Evolutionary conservation across 495 filamentous ascomycete species (phyloP), one percentile per base, ranked within the genome.

Genomic region (Parathielavia hyrcaniae): DNA sequence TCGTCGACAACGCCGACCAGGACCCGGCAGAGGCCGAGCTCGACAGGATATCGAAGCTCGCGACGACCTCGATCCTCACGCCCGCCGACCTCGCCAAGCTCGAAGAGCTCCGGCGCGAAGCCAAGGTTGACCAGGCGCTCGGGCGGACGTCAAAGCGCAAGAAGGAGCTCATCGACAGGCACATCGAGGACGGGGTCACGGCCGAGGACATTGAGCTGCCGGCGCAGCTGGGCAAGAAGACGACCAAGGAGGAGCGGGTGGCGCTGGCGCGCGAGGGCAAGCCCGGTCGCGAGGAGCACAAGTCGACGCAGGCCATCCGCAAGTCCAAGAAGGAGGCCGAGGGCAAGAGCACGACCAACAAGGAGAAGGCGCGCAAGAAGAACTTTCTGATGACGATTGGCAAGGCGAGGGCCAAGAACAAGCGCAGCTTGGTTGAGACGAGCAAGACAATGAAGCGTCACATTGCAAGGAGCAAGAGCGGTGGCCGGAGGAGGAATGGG

Each of bases 321-420:
- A 88, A 91, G 75, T 80, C 89, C 70, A 86, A 88, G 73, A 95
- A 95, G 79, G 82, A 84, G 62, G 81, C 83, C 16, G 82, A 91
- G 75, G 89, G 90, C 58, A 97, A 97, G 81, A 92, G 87, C 71
- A 89, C 88, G 5, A 99, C 93, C 64, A 99, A 99, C 75, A 89
- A 88, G 79, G 95, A 99, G 79, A 99, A 99, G 81, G 84, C 87
- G 30, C 77, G 92, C 51, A 86, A 85, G 78, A 97, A 99, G 84
- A 97, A 97, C 70, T 95, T 97, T 72, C 68, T 97, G 65, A 99
- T 99, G 95, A 96, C 91, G 32, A 71, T 97, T 39, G 89, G 91
- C 48, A 97, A 97, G 78, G 92, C 93, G 4, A 89, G 89, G 75
- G 81, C 77, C 48, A 97, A 97, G 78, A 85, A 88, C 68, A 97